Base-by-base conservation (phyloP, 257 asterid genomes). In the Plectranthus barbatus region DNA sequence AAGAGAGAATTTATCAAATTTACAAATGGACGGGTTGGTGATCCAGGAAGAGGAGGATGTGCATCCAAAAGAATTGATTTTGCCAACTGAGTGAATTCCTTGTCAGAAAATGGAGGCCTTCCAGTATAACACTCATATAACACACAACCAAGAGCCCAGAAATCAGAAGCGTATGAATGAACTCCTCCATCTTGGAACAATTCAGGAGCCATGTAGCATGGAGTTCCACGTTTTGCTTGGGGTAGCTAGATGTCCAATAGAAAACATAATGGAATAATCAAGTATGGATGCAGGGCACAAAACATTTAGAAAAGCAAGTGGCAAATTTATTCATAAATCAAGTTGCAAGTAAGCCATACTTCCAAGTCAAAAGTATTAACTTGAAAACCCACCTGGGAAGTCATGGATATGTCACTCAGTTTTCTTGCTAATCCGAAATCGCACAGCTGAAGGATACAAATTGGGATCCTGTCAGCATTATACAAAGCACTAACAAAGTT, bases 141-240 rank as follows among this genome's bases (percentile, higher is more conserved):
- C 70, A 90, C 97, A 77, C 99, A 93, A 29, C 99, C 99, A 71
- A 93, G 96, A 68, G 99, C 99, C 96, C 97, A 93, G 71, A 93
- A 83, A 83, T 93, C 99, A 37, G 99, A 93, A 66, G 97, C 95
- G 31, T 79, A 90, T 57, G 99, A 93, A 76, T 90, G 97, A 70
- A 93, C 94, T 53, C 97, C 99, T 74, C 88, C 99, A 55, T 93
- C 97, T 74, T 87, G 87, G 79, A 93, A 93, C 64, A 93, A 78
- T 69, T 93, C 97, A 36, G 99, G 99, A 67, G 99, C 97, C 99
- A 90, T 93, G 91, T 93, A 93, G 76, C 94, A 93, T 10, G 97
- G 99, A 50, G 97, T 87, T 76, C 99, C 96, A 64, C 97, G 96
- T 77, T 90, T 93, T 70, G 95, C 86, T 80, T 93, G 96, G 9